Evolutionary conservation across 1,139 yeast species (phyloP).

Genomic region (Yamadazyma mexicana): DNA sequence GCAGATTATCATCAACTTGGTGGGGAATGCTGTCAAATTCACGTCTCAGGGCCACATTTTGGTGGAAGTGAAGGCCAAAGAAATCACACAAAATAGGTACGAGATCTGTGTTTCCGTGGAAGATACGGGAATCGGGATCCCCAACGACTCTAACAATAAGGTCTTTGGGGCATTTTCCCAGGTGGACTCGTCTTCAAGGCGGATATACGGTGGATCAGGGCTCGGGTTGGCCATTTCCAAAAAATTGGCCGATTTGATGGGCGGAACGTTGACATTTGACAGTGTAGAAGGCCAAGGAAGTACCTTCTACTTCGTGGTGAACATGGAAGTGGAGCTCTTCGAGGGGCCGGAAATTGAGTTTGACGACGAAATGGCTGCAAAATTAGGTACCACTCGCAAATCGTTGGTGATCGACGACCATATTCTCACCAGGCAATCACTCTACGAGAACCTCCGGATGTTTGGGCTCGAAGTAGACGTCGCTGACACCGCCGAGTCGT

Average conservation of each 20-base stretch:
- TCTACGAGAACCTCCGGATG: slow-evolving; percentile 27
- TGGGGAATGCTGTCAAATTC: slow-evolving; percentile 61
- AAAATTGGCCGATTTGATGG: slow-evolving; percentile 59
- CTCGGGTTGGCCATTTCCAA: slow-evolving; percentile 61
- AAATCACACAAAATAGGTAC: slow-evolving; percentile 33
- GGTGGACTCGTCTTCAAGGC: slow-evolving; percentile 58
- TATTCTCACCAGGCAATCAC: slow-evolving; percentile 30
- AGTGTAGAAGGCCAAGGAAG: slow-evolving; percentile 55
- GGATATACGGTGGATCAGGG: slow-evolving; percentile 63
- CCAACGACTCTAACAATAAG: slow-evolving; percentile 45
- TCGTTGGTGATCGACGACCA: slow-evolving; percentile 38
- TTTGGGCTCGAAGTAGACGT: slow-evolving; percentile 33
- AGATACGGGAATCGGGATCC: slow-evolving; percentile 67
- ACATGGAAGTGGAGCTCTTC: slow-evolving; percentile 26
- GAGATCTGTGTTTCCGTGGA: slow-evolving; percentile 45
- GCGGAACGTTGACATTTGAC: slow-evolving; percentile 53
- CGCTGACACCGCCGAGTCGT: slow-evolving; percentile 4
- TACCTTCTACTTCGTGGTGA: slow-evolving; percentile 44
- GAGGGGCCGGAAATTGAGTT: slow-evolving; percentile 15
- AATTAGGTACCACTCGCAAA: slow-evolving; percentile 13
- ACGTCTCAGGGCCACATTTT: slow-evolving; percentile 49
- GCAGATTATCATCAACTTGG: slow-evolving; percentile 54
- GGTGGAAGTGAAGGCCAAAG: slow-evolving; percentile 36
- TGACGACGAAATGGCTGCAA: slow-evolving; percentile 8
- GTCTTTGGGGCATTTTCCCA: slow-evolving; percentile 62